phyloP scores from a whole-genome alignment of 1,284 basidiomycete genomes.

The Ganoderma sinense region DNA sequence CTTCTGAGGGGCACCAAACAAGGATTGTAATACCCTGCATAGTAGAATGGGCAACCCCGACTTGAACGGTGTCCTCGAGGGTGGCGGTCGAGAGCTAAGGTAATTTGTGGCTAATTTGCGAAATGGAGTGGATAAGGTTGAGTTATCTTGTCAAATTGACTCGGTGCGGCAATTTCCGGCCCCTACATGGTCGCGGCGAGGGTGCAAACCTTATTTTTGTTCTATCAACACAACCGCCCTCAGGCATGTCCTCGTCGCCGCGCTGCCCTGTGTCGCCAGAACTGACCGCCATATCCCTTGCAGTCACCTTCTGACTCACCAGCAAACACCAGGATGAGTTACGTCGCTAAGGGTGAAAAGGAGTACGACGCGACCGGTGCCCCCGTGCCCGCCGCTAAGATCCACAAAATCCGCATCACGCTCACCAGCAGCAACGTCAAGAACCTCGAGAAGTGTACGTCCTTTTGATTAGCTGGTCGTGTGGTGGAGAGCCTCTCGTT shows the following conservation, averaged over 20 bases:
- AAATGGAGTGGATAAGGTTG: neutral
- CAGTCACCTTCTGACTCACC: slow-evolving; percentile 85
- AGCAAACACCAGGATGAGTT: slow-evolving; percentile 82
- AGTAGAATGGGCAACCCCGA: neutral
- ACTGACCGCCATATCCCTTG: slow-evolving; percentile 11
- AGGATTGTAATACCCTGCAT: slow-evolving; percentile 40
- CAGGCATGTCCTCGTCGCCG: slow-evolving; percentile 33
- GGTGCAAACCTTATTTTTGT: slow-evolving; percentile 43
- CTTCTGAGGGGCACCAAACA: neutral
- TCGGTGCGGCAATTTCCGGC: slow-evolving; percentile 11
- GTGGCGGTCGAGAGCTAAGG: slow-evolving; percentile 16
- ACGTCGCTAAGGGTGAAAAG: slow-evolving; percentile 99
- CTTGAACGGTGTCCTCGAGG: neutral
- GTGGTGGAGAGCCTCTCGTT: neutral
- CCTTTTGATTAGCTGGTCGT: neutral
- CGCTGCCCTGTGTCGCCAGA: neutral
- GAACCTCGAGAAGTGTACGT: slow-evolving; percentile 97
- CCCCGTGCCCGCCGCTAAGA: slow-evolving; percentile 86
- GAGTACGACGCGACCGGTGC: slow-evolving; percentile 95
- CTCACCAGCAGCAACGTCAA: slow-evolving; percentile 97
- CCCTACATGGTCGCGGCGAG: slow-evolving; percentile 21
- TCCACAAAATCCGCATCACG: slow-evolving; percentile 99
- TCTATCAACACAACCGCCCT: slow-evolving; percentile 41
- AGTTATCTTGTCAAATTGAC: neutral
- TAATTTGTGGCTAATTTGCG: slow-evolving; percentile 9